Base-by-base conservation (phyloP, 2,329 filamentous ascomycete genomes). In the Arthrinium phaeospermum region DNA sequence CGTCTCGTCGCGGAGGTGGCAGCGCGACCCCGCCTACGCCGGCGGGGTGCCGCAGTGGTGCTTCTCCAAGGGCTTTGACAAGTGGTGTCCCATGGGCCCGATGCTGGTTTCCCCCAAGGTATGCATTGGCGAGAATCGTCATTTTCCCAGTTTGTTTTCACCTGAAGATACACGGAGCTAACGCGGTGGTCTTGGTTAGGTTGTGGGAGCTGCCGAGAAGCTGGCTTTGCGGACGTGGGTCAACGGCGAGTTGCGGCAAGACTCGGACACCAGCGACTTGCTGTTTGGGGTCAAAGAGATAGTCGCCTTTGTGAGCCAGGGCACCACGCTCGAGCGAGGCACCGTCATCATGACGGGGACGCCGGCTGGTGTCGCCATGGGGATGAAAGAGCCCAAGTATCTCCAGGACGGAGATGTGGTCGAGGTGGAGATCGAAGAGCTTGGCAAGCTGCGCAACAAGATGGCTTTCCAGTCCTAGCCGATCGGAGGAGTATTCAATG, bases 21-120 rank as follows among this genome's bases (percentile, higher is more conserved):
- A 91, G 74, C 80, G 84, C 2, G 87, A 88, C 0, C 87, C 88
- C 0, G 82, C 80, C 0, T 41, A 69, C 14, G 71, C 71, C 88
- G 49, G 49, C 49, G 49, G 49, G 10, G 49, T 27, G 8, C 49
- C 49, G 49, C 89, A 91, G 76, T 90, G 86, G 86, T 84, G 85
- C 0, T 90, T 89, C 74, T 85, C 82, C 22, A 90, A 90, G 75
- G 86, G 87, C 0, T 90, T 90, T 71, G 88, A 91, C 74, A 87
- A 83, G 0, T 90, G 83, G 74, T 86, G 86, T 0, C 89, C 88
- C 0, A 71, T 90, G 0, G 88, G 88, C 0, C 88, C 88, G 0
- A 81, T 80, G 49, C 78, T 90, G 0, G 85, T 90, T 0, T 80
- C 80, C 7, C 49, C 71, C 3, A 64, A 67, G 64, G 68, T 71